Conservation (phyloP, 352 stramenopile species). For the Phytophthora capsici region DNA sequence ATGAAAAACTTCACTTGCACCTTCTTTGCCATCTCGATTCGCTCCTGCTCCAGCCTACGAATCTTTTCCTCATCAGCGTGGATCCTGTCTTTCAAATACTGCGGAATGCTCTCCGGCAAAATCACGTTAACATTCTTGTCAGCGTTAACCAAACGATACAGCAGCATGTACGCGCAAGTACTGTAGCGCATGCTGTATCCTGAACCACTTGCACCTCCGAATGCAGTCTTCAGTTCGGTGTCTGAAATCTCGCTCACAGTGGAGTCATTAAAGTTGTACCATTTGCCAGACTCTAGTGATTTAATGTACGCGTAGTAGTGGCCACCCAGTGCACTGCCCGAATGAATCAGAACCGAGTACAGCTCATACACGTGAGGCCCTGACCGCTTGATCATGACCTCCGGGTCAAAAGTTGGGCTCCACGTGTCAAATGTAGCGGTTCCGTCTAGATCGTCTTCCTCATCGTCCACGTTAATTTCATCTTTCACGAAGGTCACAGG, state of each 20-base stretch:
- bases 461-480: slow-evolving; percentile 22
- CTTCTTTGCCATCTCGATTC: slow-evolving; percentile 77
- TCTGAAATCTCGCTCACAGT: slow-evolving; percentile 83
- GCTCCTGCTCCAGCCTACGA: slow-evolving; percentile 62
- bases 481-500: slow-evolving; percentile 44
- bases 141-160: slow-evolving; percentile 83
- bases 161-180: slow-evolving; percentile 92
- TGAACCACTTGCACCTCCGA: slow-evolving; percentile 58
- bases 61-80: slow-evolving; percentile 69
- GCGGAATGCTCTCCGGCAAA: slow-evolving; percentile 61
- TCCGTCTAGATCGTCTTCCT: slow-evolving; percentile 23
- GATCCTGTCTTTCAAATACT: slow-evolving; percentile 75
- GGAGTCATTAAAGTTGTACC: slow-evolving; percentile 92
- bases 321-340: slow-evolving; percentile 89
- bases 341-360: slow-evolving; percentile 94
- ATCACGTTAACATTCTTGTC: slow-evolving; percentile 77
- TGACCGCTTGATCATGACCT: slow-evolving; percentile 63
- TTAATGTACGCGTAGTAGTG: slow-evolving; percentile 97
- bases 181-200: slow-evolving; percentile 73
- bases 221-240: slow-evolving; percentile 77
- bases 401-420: slow-evolving; percentile 68
- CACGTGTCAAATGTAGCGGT: slow-evolving; percentile 62
- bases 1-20: slow-evolving; percentile 83
- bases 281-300: slow-evolving; percentile 78
- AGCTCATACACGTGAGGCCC: slow-evolving; percentile 90